phyloP scores from a whole-genome alignment of 73 alveolate species.

The Blepharisma stoltei region DNA sequence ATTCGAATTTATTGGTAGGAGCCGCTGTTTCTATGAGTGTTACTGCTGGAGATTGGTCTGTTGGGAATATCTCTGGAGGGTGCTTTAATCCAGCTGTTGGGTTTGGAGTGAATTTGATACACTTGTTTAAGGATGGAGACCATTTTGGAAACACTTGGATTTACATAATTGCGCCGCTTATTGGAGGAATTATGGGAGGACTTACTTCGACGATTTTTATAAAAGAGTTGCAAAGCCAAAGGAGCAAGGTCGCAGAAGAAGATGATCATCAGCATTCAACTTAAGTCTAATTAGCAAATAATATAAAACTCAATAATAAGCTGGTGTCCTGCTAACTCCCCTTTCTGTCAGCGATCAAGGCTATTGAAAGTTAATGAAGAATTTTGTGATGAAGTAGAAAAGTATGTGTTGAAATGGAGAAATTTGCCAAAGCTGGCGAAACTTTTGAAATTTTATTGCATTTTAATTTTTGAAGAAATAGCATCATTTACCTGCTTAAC shows the following conservation, averaged over 20 bases:
- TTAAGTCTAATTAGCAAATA: too few species aligned
- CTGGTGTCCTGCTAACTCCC: too few species aligned
- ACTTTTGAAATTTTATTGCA: too few species aligned
- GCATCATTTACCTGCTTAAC: too few species aligned
- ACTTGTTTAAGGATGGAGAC: neutral
- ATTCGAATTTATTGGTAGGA: conserved; percentile 20
- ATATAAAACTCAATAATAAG: too few species aligned
- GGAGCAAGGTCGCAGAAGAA: neutral
- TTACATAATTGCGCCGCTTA: conserved; percentile 6
- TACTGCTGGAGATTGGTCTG: conserved; percentile 26
- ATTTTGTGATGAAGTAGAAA: too few species aligned
- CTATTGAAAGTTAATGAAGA: too few species aligned
- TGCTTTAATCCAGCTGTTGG: conserved; percentile 29
- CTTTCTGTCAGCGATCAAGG: too few species aligned
- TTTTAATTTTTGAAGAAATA: too few species aligned
- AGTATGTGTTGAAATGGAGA: too few species aligned
- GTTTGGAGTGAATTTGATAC: neutral
- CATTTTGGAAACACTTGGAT: conserved; percentile 26
- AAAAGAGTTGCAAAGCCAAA: conserved; percentile 7
- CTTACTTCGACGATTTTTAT: neutral
- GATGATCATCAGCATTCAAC: neutral
- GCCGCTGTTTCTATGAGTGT: conserved; percentile 22
- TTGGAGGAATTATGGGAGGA: conserved; percentile 22
- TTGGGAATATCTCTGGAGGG: conserved; percentile 22
- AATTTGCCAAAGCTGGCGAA: too few species aligned